These are phyloP conservation scores for Gnomoniopsis smithogilvyi DNA, from an alignment of 2,329 filamentous ascomycete genomes.

Conservation along the genomic window DNA sequence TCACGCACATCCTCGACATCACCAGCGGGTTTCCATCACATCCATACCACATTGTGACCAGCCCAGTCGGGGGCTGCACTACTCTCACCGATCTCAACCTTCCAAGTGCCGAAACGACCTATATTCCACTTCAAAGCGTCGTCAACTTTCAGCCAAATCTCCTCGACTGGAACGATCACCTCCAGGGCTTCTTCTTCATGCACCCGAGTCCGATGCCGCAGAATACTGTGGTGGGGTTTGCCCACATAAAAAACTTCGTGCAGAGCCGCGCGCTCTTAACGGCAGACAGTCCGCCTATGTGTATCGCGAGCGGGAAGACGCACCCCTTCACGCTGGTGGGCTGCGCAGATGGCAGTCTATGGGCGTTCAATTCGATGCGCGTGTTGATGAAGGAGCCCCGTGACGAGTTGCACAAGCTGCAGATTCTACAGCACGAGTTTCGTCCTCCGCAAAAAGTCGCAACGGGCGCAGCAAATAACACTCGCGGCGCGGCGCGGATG, in stretches of 20 bases:
- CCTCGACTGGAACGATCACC: constrained; percentile 52
- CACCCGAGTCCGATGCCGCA: constrained; percentile 51
- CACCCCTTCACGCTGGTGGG: constrained; percentile 54
- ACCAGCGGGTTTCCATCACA: constrained; percentile 54
- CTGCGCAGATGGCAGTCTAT: constrained; percentile 52
- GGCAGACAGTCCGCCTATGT: constrained; percentile 47
- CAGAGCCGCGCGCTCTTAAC: constrained; percentile 50
- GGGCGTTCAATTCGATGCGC: constrained; percentile 43
- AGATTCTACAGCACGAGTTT: constrained; percentile 54
- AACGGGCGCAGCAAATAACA: neutral
- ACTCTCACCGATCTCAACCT: constrained; percentile 51
- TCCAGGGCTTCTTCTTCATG: constrained; percentile 51
- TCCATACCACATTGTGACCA: constrained; percentile 53
- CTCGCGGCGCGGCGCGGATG: constrained; percentile 24
- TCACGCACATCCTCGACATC: constrained; percentile 52
- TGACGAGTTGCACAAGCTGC: constrained; percentile 36
- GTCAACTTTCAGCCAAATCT: constrained; percentile 52
- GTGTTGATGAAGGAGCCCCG: constrained; percentile 40
- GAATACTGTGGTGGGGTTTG: constrained; percentile 50
- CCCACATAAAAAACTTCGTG: constrained; percentile 50
- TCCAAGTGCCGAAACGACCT: constrained; percentile 51
- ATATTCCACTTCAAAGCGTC: constrained; percentile 43
- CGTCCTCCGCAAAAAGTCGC: constrained; percentile 27
- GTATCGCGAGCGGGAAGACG: constrained; percentile 44
- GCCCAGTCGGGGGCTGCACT: constrained; percentile 50